phyloP scores from a whole-genome alignment of 371 early-diverging fungal species.

The Amoeboradix gromovi region DNA sequence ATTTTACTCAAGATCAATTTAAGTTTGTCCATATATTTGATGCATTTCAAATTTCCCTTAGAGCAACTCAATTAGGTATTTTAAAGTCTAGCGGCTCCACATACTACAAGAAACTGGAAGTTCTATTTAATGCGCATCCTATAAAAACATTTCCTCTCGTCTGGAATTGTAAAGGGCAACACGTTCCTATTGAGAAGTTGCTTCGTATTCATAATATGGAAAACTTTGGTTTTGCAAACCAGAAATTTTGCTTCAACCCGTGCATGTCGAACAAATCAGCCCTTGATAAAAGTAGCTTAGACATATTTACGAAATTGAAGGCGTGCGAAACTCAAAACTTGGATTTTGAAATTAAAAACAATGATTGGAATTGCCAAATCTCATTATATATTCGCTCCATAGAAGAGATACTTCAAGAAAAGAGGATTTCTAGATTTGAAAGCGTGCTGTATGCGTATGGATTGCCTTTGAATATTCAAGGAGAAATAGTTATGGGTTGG shows the following conservation, averaged over 20 bases:
- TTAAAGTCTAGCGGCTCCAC: background rate
- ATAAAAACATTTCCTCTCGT: background rate
- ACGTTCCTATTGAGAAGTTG: background rate
- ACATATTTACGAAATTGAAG: background rate
- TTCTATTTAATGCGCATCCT: background rate
- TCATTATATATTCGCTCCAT: background rate
- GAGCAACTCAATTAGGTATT: background rate
- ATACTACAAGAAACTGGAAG: background rate
- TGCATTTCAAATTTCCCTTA: background rate
- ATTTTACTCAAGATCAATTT: background rate
- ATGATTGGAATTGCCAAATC: background rate
- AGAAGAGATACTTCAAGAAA: background rate
- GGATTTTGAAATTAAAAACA: background rate
- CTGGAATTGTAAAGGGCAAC: background rate
- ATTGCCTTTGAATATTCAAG: background rate
- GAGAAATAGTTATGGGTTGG: background rate
- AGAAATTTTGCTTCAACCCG: background rate
- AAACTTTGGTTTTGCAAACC: background rate
- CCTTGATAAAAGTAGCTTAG: background rate
- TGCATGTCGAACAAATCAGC: background rate
- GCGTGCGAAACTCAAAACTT: background rate
- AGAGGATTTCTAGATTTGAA: background rate
- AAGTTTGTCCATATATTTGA: background rate
- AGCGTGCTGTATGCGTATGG: background rate
- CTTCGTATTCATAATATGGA: background rate